Percentiles rank a stretch among this genome's conserved stretches.
Conservation (phyloP, 371 early-diverging fungal genomes). For the Mucor piriformis region DNA sequence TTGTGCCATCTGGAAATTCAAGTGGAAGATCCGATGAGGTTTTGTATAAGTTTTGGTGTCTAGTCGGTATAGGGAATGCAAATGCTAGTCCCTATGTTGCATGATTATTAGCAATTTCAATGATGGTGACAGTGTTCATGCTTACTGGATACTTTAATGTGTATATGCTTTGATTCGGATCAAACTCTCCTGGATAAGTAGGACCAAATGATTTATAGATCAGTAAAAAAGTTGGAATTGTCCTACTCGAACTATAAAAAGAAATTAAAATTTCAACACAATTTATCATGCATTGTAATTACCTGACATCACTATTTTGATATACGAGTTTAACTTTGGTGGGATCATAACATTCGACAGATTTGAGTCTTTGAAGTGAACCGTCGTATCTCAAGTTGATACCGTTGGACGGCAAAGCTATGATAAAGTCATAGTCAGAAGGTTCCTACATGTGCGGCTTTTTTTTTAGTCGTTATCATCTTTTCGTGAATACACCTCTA, state of each 20-base stretch:
- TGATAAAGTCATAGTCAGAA: constrained; percentile 59
- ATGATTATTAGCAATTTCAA: too few species aligned
- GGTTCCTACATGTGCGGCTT: too few species aligned
- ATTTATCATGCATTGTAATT: too few species aligned
- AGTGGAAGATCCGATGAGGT: constrained; percentile 64
- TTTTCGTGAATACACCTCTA: too few species aligned
- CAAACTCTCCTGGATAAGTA: constrained; percentile 71
- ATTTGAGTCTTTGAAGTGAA: constrained; percentile 62
- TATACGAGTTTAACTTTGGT: constrained; percentile 64
- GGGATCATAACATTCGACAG: constrained; percentile 69
- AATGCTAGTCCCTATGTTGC: constrained; percentile 69
- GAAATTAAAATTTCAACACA: not conserved
- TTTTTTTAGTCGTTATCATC: too few species aligned
- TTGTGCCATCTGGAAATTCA: constrained; percentile 77
- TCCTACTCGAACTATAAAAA: constrained; percentile 55
- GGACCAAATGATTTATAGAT: constrained; percentile 78
- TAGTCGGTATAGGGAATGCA: constrained; percentile 72
- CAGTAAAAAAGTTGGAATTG: constrained; percentile 67
- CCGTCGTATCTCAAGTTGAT: constrained; percentile 68
- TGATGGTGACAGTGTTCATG: not conserved
- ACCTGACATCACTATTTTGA: constrained; percentile 69
- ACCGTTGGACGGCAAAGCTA: constrained; percentile 65
- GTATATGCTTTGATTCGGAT: constrained; percentile 53
- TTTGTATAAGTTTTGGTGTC: constrained; percentile 53
- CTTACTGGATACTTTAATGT: constrained; percentile 74